Base-by-base conservation (phyloP, 768 basidiomycete species). In the Collybia sordida region DNA sequence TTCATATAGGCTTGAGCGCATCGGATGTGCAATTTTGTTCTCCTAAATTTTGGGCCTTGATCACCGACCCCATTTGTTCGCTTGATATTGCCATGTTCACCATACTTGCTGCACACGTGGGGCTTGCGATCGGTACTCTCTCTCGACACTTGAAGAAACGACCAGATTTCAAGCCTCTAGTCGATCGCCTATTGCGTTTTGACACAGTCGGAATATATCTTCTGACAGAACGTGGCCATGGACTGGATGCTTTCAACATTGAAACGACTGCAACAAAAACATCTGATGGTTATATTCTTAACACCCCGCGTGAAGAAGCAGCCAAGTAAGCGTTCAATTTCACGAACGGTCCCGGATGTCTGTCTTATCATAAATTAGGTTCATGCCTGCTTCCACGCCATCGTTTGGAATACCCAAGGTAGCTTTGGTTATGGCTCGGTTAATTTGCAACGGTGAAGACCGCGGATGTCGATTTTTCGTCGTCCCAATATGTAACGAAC, bases 221-320 rank as follows among this genome's bases (percentile, higher is more conserved):
- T 40, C 63, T 82, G 37, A 74, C 77, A 0, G 82, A 82, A 64
- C 72, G 78, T 7, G 81, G 79, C 1, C 83, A 84, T 50, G 82
- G 81, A 12, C 62, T 83, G n/a, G 82, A 83, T 40, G 75, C 80
- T 1, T 75, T 79, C 55, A 81, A 84, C 55, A 73, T 83, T 8
- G 81, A 84, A 60, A 84, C 83, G 6, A 84, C 81, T 12, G 83
- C 80, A 9, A 80, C 76, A 0, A 72, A 71, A 49, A 77, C 73
- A 1, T 43, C 64, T 2, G 65, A 74, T 50, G 82, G 81, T 2
- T 83, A 77, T 51, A 69, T 80, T 37, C 72, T 84, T 28, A 65
- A 83, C 52, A 80, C 82, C 0, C 81, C 81, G 31, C 65, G 76
- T 31, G 77, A 80, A 54, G 79, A 81, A 62, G 82, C 81, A 25